Evolutionary conservation across 2,329 filamentous ascomycete genomes (phyloP), one percentile per base, ranked within the genome.

Genomic region (Pseudogymnoascus sp.): DNA sequence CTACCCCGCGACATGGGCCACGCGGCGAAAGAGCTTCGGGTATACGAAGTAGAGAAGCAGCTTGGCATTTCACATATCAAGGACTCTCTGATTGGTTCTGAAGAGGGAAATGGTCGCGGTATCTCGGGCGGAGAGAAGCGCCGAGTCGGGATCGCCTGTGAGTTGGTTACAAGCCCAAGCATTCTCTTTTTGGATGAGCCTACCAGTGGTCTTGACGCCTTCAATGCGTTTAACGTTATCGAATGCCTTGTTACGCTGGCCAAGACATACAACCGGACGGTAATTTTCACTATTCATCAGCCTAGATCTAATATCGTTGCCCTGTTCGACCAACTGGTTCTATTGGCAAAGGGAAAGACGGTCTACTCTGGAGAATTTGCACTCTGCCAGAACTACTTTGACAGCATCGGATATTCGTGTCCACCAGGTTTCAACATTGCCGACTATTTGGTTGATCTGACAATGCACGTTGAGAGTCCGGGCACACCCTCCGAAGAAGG

Each of bases 361-460:
- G 95, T 99, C 6, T 99, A 96, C 75, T 97, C 95, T 2, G 95
- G 95, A 0, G 90, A 91, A 1, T 96, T 97, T 73, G 80, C 84
- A 1, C 87, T 87, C 67, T 99, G 95, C 73, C 95, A 99, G 74
- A 80, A 85, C 18, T 99, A 97, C 73, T 99, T 99, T 70, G 91
- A 97, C 72, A 83, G 86, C 56, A 88, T 96, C 65, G 96, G 95
- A 46, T 99, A 97, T 74, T 81, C 89, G 59, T 99, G 96, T 72
- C 95, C 95, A 9, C 89, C 93, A 23, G 96, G 96, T 1, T 99
- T 97, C 83, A 99, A 99, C 72, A 97, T 99, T 75, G 95, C 95
- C 3, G 95, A 99, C 74, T 99, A 97, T 72, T 84, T 99, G 4
- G 93, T 99, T 31, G 95, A 99, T 74, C 82, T 99, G 42, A 97